Evolutionary conservation across 2,329 filamentous ascomycete genomes (phyloP).

Genomic region (Fusarium staphyleae): DNA sequence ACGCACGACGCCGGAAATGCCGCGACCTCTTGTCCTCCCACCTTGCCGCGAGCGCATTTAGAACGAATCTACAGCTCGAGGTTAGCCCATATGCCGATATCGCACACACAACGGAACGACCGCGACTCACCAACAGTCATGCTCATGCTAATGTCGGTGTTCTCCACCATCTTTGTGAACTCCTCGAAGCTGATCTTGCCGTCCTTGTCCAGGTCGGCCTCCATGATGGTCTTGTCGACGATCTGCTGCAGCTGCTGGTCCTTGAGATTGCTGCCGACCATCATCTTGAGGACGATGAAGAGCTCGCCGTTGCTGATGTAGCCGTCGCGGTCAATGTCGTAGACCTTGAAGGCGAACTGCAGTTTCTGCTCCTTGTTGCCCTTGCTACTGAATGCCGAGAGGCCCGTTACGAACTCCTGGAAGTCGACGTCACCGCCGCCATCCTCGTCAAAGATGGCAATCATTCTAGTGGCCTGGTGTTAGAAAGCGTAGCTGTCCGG

Average conservation of each 20-base stretch:
- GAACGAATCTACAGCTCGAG: slow-evolving; percentile 32
- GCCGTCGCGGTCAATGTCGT: slow-evolving; percentile 98
- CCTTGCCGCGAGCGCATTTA: slow-evolving; percentile 14
- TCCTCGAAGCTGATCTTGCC: slow-evolving; percentile 99
- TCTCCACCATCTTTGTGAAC: slow-evolving; percentile 99
- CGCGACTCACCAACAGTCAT: slow-evolving; percentile 70
- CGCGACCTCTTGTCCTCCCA: slow-evolving; percentile 1
- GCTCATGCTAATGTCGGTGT: slow-evolving; percentile 80
- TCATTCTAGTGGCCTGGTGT: slow-evolving; percentile 72
- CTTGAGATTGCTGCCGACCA: slow-evolving; percentile 99
- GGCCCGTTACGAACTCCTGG: slow-evolving; percentile 95
- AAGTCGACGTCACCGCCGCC: slow-evolving; percentile 98
- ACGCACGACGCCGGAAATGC: slow-evolving; percentile 3
- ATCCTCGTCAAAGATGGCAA: slow-evolving; percentile 98
- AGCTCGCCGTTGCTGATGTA: slow-evolving; percentile 99
- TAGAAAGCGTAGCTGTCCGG: slow-evolving; percentile 5
- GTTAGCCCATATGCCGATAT: slow-evolving; percentile 11
- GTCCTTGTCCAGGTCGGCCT: slow-evolving; percentile 93
- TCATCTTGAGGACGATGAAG: slow-evolving; percentile 99
- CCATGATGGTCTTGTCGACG: slow-evolving; percentile 99
- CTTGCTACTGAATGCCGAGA: slow-evolving; percentile 95
- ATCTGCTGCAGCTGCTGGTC: slow-evolving; percentile 99
- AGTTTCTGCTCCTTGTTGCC: slow-evolving; percentile 99
- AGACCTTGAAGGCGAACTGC: slow-evolving; percentile 97
- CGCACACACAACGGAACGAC: too few species aligned